These are phyloP conservation scores for Starmerella floricola DNA, from an alignment of 805 yeast genomes.

Conservation along the genomic window DNA sequence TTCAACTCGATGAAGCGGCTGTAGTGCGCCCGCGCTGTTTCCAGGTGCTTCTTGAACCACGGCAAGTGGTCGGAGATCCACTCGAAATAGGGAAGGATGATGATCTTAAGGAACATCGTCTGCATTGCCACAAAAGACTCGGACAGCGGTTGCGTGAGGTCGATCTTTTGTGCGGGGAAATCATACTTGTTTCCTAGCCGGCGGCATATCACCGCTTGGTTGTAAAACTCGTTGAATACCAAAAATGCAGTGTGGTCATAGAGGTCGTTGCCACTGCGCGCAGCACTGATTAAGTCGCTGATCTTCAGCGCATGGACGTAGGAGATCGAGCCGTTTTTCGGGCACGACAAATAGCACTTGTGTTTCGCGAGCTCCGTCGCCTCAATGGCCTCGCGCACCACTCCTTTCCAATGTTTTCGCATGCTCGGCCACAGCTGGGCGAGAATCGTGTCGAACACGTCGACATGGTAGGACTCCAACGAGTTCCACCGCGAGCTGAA, in stretches of 20 bases:
- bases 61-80: conserved; percentile 15
- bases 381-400: conserved; percentile 33
- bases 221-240: conserved; percentile 12
- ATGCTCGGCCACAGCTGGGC: conserved; percentile 38
- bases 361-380: conserved; percentile 95
- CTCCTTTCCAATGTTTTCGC: conserved; percentile 5
- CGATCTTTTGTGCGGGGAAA: conserved; percentile 1
- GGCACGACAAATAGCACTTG: conserved; percentile 26
- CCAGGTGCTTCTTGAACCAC: conserved; percentile 3
- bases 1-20: conserved; percentile 55
- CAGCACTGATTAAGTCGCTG: conserved; percentile 90
- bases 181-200: not conserved
- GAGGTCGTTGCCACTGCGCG: conserved; percentile 45
- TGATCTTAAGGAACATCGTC: conserved; percentile 8
- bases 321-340: not conserved
- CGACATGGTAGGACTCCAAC: conserved; percentile 71
- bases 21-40: conserved; percentile 3
- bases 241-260: conserved; percentile 12
- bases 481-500: conserved; percentile 51
- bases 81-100: conserved; percentile 18
- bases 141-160: conserved; percentile 2
- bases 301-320: conserved; percentile 59
- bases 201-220: conserved; percentile 6
- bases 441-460: conserved; percentile 45
- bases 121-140: conserved; percentile 13